Evolutionary conservation across 169 alveolate species (phyloP).

Genomic region (Theileria equi): DNA sequence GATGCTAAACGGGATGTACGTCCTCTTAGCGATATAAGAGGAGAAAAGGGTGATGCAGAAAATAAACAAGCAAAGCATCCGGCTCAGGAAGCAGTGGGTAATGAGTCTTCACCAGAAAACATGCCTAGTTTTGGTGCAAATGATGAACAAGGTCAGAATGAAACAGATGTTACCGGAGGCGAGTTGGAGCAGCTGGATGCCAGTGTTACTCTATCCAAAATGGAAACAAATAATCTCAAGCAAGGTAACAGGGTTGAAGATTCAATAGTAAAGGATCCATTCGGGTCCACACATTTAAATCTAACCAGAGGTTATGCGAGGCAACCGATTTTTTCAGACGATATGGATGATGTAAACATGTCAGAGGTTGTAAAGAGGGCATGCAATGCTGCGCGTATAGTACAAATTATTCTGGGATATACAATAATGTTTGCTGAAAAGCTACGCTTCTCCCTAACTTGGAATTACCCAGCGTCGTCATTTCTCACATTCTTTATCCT

Average conservation of each 20-base stretch:
- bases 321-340: constrained; percentile 42
- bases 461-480: constrained; percentile 22
- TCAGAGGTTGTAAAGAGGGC: constrained; percentile 38
- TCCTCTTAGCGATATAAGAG: not conserved
- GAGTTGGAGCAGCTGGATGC: not conserved
- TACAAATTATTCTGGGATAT: constrained; percentile 38
- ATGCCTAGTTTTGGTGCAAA: not conserved
- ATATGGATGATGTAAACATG: constrained; percentile 32
- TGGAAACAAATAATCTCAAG: not conserved
- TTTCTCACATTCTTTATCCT: constrained; percentile 19
- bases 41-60: not conserved
- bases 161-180: not conserved
- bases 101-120: not conserved
- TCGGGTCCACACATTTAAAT: constrained; percentile 32
- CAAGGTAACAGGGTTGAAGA: constrained; percentile 8
- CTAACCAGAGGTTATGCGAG: constrained; percentile 25
- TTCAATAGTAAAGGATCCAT: constrained; percentile 24
- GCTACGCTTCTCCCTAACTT: constrained; percentile 30
- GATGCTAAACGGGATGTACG: not conserved
- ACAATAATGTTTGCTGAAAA: constrained; percentile 22
- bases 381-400: constrained; percentile 2
- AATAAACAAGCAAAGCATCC: not conserved
- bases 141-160: not conserved
- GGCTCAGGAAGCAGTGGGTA: not conserved
- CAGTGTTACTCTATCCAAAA: not conserved